A percentile compares a stretch with the other conserved stretches of the same genome.
Conservation (phyloP, 768 basidiomycete genomes). For the Tulasnella sp. region DNA sequence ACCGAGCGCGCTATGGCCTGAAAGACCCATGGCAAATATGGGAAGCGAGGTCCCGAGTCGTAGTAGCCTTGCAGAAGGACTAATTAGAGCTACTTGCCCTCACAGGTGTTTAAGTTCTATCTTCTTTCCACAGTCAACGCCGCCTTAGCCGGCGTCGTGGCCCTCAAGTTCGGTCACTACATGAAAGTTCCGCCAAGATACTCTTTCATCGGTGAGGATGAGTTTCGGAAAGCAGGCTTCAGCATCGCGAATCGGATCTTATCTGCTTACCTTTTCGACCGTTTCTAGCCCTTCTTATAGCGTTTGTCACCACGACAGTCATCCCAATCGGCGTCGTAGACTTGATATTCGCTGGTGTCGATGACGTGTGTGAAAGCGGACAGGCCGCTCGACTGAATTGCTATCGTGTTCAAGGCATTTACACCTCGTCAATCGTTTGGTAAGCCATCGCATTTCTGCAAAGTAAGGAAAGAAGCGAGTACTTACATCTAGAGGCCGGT, state of each 20-base stretch:
- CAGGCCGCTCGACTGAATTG: conserved; percentile 30
- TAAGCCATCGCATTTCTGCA: conserved; percentile 16
- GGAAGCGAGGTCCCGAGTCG: conserved; percentile 4
- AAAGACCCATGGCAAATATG: conserved; percentile 34
- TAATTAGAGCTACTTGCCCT: background rate
- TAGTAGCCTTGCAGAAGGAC: background rate
- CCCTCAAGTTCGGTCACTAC: conserved; percentile 36
- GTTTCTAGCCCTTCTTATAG: conserved; percentile 26
- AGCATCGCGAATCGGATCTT: background rate
- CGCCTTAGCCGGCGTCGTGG: conserved; percentile 23
- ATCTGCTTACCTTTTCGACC: background rate
- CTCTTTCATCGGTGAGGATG: conserved; percentile 23
- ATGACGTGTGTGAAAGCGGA: conserved; percentile 28
- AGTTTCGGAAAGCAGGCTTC: background rate
- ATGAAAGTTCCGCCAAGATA: conserved; percentile 37
- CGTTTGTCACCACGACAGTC: conserved; percentile 25
- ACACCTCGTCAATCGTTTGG: conserved; percentile 34
- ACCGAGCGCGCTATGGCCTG: conserved; percentile 32
- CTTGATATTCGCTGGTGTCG: conserved; percentile 27
- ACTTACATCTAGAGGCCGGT: no score
- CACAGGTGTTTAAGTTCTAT: conserved; percentile 29
- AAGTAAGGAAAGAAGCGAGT: background rate
- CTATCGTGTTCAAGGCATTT: conserved; percentile 27
- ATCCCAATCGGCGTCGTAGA: conserved; percentile 32
- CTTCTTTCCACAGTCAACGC: conserved; percentile 23